Conservation (phyloP, 768 basidiomycete species). For the Coprinopsis cinerea region DNA sequence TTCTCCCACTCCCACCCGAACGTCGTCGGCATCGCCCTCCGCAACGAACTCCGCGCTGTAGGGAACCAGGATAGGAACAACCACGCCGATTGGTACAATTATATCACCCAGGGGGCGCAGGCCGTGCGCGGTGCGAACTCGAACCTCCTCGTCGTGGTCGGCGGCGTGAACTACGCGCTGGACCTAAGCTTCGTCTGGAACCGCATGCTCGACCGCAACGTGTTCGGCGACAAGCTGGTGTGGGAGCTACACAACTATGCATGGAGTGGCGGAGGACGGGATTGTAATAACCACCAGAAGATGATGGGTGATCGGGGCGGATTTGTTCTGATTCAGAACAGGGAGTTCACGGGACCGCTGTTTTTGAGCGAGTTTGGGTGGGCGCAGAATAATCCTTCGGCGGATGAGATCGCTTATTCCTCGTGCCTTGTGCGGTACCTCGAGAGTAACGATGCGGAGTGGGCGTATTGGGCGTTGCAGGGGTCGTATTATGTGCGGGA, state of each 20-base stretch:
- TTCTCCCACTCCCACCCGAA: constrained; percentile 13
- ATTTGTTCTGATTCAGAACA: constrained; percentile 11
- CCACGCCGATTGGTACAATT: constrained; percentile 16
- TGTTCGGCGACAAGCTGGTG: constrained; percentile 12
- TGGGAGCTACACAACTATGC: constrained; percentile 14
- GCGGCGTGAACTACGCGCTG: constrained; percentile 12
- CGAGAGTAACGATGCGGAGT: constrained; percentile 18
- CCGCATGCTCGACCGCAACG: constrained; percentile 8
- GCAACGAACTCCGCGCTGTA: constrained; percentile 15
- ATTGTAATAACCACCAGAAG: constrained; percentile 12
- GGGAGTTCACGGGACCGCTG: constrained; percentile 14
- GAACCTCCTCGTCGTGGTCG: constrained; percentile 15
- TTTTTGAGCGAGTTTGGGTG: constrained; percentile 16
- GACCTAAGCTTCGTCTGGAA: constrained; percentile 11
- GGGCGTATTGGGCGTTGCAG: constrained; percentile 17
- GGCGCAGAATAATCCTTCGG: constrained; percentile 8
- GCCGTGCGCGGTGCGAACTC: constrained; percentile 11
- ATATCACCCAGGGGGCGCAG: constrained; percentile 12
- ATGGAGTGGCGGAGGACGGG: constrained; percentile 2
- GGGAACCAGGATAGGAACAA: constrained; percentile 13
- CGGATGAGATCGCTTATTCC: constrained; percentile 10
- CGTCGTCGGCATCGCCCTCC: constrained; percentile 18
- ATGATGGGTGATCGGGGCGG: constrained; percentile 13
- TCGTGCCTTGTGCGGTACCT: constrained; percentile 14
- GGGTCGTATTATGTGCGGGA: constrained; percentile 17